phyloP scores from a whole-genome alignment of 768 basidiomycete species.

The Podaxis sp. region DNA sequence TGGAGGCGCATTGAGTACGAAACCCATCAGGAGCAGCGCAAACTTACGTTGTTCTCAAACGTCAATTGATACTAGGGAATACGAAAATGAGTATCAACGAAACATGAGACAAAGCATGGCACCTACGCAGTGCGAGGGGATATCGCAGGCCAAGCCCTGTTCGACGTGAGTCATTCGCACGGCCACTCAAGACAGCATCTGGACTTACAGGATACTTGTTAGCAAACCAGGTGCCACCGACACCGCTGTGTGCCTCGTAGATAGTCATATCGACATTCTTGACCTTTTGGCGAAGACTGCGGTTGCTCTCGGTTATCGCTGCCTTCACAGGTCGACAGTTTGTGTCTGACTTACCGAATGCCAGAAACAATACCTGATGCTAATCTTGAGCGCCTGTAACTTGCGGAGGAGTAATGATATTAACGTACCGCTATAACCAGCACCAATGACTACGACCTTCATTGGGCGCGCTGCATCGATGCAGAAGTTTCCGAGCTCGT shows the following conservation, averaged over 20 bases:
- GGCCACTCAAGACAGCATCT: neutral
- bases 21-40: neutral
- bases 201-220: slow-evolving; percentile 53
- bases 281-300: slow-evolving; percentile 54
- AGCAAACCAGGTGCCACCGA: slow-evolving; percentile 64
- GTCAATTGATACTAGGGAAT: slow-evolving; percentile 54
- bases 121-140: slow-evolving; percentile 55
- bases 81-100: neutral
- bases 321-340: neutral
- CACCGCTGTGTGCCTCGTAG: slow-evolving; percentile 57
- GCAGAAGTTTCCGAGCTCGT: slow-evolving; percentile 39
- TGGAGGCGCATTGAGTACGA: neutral
- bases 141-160: slow-evolving; percentile 60
- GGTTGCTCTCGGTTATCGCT: neutral
- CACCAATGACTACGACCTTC: slow-evolving; percentile 55
- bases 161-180: slow-evolving; percentile 4
- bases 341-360: slow-evolving; percentile 39
- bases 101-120: slow-evolving; percentile 9
- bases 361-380: slow-evolving; percentile 50
- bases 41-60: slow-evolving; percentile 50
- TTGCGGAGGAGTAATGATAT: neutral
- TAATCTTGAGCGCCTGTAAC: neutral
- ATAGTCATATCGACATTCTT: slow-evolving; percentile 54
- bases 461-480: slow-evolving; percentile 56
- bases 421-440: slow-evolving; percentile 53